Evolutionary conservation across 768 basidiomycete genomes (phyloP), one percentile per base, ranked within the genome.

Genomic region (Auricularia heimuer): DNA sequence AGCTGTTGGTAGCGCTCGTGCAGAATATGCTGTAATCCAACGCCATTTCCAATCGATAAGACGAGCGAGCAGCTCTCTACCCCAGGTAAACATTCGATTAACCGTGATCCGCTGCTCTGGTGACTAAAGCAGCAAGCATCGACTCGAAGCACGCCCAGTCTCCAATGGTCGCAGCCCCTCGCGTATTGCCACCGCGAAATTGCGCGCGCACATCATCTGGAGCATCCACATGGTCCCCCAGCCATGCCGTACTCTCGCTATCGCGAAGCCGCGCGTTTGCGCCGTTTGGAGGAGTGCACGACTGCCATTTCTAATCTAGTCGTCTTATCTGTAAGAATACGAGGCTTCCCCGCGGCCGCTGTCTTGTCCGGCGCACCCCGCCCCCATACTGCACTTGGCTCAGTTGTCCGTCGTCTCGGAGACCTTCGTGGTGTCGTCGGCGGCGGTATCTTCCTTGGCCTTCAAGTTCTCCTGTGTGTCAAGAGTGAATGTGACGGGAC

Each of bases 401-500:
- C 18, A 51, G 18, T 51, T 51, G 47, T 6, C 47, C 47, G 47
- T 51, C 39, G 39, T 14, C 39, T 51, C 47, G 47, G 18, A 51
- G 47, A 12, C 47, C 47, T 51, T 7, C 39, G 39, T 7, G 39
- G 39, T 51, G 47, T 6, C 47, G 14, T 12, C 47, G 47, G 47
- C 47, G 47, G 47, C 16, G 47, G 21, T 51, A 51, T 21, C 47
- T 51, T 6, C 47, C 21, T 51, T 21, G 47, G 11, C 18, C 4
- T 29, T 29, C 29, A 29, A 29, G 29, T 51, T 51, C 56, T 60
- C 56, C 34, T 60, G 84, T 34, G 90, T 86, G 74, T 94, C 92
- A 44, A 94, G 79, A 0, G 88, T 92, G 67, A 94, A 87, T 11
- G 91, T 93, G 34, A 94, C 85, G 64, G 92, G 92, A 2, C 92